Conservation (phyloP, 257 asterid genomes). For the Nicotiana noctiflora region DNA sequence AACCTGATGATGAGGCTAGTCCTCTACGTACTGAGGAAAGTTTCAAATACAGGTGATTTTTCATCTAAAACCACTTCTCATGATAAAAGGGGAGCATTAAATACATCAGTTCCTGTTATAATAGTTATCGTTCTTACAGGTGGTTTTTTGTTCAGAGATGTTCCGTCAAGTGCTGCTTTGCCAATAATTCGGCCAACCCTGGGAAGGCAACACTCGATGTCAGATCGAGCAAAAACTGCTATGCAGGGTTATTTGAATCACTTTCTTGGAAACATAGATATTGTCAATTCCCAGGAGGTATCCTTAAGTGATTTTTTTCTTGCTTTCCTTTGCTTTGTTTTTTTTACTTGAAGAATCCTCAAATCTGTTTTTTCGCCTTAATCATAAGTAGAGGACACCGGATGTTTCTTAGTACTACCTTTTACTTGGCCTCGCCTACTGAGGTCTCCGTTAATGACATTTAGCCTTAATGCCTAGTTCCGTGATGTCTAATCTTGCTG, state of each 20-base stretch:
- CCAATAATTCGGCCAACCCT: conserved; percentile 94
- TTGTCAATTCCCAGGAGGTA: conserved; percentile 90
- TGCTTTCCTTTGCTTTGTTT: conserved; percentile 10
- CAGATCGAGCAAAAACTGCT: conserved; percentile 77
- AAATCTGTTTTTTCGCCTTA: not conserved
- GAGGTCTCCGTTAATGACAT: not conserved
- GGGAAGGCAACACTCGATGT: conserved; percentile 81
- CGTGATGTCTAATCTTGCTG: not conserved
- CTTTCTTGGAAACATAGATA: conserved; percentile 82
- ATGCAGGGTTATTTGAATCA: conserved; percentile 98
- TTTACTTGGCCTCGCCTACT: not conserved
- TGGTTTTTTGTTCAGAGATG: conserved; percentile 99
- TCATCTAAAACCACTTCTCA: conserved; percentile 24
- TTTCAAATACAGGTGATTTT: conserved; percentile 64
- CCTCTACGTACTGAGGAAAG: conserved; percentile 65
- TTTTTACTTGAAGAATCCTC: not conserved
- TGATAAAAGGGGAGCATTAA: conserved; percentile 28
- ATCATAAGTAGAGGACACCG: not conserved
- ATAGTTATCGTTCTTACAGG: conserved; percentile 84
- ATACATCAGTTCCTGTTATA: conserved; percentile 49
- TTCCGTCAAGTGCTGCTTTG: conserved; percentile 94
- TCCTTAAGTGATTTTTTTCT: conserved; percentile 9
- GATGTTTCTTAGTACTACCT: not conserved
- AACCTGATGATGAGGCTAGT: conserved; percentile 69
- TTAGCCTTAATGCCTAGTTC: not conserved